Conservation (phyloP, 805 yeast species). For the Yamadazyma scolyti region DNA sequence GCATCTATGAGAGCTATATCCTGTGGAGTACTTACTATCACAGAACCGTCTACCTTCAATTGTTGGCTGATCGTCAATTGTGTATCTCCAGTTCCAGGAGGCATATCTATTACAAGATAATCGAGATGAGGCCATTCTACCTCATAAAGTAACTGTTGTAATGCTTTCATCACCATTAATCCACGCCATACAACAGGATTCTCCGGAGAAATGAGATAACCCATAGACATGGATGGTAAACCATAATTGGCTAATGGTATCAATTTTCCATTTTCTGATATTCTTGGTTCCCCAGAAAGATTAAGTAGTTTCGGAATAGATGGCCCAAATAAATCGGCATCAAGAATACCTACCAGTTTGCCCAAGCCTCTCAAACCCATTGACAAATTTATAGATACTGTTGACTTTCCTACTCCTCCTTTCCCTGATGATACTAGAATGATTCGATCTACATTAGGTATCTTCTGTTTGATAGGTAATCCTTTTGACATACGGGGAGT, state of each 20-base stretch:
- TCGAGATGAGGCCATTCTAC: slow-evolving; percentile 72
- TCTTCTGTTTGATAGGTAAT: slow-evolving; percentile 50
- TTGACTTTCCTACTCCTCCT: slow-evolving; percentile 82
- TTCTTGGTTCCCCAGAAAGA: slow-evolving; percentile 66
- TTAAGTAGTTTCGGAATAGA: slow-evolving; percentile 70
- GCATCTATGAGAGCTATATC: slow-evolving; percentile 82
- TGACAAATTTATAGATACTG: slow-evolving; percentile 69
- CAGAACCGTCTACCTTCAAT: slow-evolving; percentile 71
- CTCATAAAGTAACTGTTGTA: slow-evolving; percentile 79
- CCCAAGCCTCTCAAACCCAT: slow-evolving; percentile 53
- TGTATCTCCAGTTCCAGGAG: slow-evolving; percentile 90
- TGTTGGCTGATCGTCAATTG: slow-evolving; percentile 82
- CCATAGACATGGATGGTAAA: slow-evolving; percentile 85
- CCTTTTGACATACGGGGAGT: slow-evolving; percentile 46
- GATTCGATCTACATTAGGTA: slow-evolving; percentile 60
- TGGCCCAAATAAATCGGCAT: slow-evolving; percentile 84
- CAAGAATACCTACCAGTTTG: slow-evolving; percentile 63
- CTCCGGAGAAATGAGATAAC: slow-evolving; percentile 63
- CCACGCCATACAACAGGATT: slow-evolving; percentile 85
- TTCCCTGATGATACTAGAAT: slow-evolving; percentile 71
- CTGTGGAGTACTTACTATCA: slow-evolving; percentile 83
- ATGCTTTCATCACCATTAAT: slow-evolving; percentile 79
- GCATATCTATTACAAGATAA: slow-evolving; percentile 74
- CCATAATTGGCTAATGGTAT: slow-evolving; percentile 73
- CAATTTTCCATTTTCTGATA: slow-evolving; percentile 49